Conservation (phyloP, 305 asterid species). For the Fraxinus sp. region DNA sequence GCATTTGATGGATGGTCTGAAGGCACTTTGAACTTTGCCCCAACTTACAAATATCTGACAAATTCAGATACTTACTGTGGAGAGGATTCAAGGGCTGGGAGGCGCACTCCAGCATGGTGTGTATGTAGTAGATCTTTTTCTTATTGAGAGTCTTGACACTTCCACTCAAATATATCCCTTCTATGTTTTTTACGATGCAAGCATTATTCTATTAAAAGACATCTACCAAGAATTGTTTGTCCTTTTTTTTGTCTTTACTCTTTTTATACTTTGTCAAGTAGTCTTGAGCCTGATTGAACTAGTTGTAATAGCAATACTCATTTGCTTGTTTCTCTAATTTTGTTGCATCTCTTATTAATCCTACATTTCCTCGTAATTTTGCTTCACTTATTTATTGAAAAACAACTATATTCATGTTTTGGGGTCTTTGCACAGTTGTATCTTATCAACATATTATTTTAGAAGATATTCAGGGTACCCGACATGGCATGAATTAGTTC, state of each 20-base stretch:
- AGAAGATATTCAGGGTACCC: not conserved
- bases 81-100: slow-evolving; percentile 69
- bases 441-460: not conserved
- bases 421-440: not conserved
- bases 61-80: slow-evolving; percentile 71
- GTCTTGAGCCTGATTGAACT: slow-evolving; percentile 9
- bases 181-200: not conserved
- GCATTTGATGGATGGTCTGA: slow-evolving; percentile 97
- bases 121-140: slow-evolving; percentile 23
- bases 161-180: slow-evolving; percentile 2
- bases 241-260: not conserved
- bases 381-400: not conserved
- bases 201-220: not conserved
- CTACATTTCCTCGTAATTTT: not conserved
- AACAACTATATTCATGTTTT: not conserved
- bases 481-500: not conserved
- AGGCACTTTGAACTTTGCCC: slow-evolving; percentile 76
- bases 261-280: not conserved
- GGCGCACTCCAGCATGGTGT: slow-evolving; percentile 93
- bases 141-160: slow-evolving; percentile 5
- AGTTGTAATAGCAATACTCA: not conserved
- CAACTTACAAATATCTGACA: slow-evolving; percentile 80
- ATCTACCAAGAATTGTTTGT: not conserved
- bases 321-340: not conserved
- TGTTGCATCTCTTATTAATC: not conserved